Evolutionary conservation across 352 stramenopile genomes (phyloP).

Genomic region (Phytophthora citrophthora): DNA sequence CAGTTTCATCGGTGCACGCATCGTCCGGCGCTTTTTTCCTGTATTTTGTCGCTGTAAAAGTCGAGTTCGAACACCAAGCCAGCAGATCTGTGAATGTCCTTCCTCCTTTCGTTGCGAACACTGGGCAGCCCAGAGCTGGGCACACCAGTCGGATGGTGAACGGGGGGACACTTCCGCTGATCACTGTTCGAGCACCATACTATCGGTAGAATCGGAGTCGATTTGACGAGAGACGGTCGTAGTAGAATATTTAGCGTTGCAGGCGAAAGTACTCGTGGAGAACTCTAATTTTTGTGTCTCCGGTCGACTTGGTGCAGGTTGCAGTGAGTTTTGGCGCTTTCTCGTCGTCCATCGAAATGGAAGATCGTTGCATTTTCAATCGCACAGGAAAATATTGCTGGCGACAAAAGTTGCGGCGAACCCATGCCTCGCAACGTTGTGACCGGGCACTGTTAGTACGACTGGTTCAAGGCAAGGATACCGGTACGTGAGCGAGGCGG

Average conservation of each 20-base stretch:
- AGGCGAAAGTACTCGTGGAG: conserved; percentile 18
- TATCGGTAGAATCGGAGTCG: conserved; percentile 1
- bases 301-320: conserved; percentile 21
- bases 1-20: conserved; percentile 35
- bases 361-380: conserved; percentile 13
- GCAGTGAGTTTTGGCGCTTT: conserved; percentile 13
- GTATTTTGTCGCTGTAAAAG: conserved; percentile 5
- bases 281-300: background rate
- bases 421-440: conserved; percentile 11
- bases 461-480: conserved; percentile 1
- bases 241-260: conserved; percentile 33
- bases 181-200: conserved; percentile 21
- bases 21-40: background rate
- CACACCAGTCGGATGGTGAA: conserved; percentile 27
- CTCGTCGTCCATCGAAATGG: conserved; percentile 25
- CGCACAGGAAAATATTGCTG: conserved; percentile 17
- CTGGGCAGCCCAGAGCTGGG: conserved; percentile 23
- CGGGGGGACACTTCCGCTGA: conserved; percentile 27
- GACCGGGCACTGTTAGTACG: background rate
- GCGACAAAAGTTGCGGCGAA: conserved; percentile 17
- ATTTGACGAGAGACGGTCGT: conserved; percentile 28
- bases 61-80: conserved; percentile 31
- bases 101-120: background rate
- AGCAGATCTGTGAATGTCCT: conserved; percentile 27
- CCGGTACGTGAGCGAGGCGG: background rate